Base-by-base conservation (phyloP, 257 asterid species). In the Coffea canephora region DNA sequence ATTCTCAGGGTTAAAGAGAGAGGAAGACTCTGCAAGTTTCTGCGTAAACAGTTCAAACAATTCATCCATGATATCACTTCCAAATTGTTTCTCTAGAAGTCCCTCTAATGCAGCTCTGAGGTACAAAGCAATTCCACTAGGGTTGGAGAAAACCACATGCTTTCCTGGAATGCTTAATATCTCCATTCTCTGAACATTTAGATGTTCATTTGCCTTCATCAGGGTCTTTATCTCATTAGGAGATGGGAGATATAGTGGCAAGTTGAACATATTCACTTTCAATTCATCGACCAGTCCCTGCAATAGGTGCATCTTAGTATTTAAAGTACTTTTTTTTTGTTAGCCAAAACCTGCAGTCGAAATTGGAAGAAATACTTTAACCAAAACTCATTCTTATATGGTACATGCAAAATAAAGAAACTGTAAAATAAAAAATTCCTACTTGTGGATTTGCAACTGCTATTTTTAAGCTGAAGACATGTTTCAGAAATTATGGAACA, bases 181-280 rank as follows among this genome's bases (percentile, higher is more conserved):
- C 72, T 84, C 90, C 74, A 82, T 45, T 69, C 87, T 81, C 74
- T 87, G 84, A 36, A 87, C 69, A 55, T 48, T 72, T 78, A 84
- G 81, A 55, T 52, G 50, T 49, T 78, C 13, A 39, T 57, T 83
- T 31, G 11, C 75, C 67, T 50, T 55, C 2, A 82, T 23, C 34
- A 85, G 67, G 7, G 25, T 82, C 74, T 57, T 82, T 82, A 85
- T 25, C 74, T 87, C 62, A 54, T 66, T 36, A 48, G 79, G 81
- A 16, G 64, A 55, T 59, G 86, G 10, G 31, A 64, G 57, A 57
- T 78, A 82, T n/a, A 21, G 1, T 0, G 83, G 87, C 45, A 87
- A 8, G 78, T 84, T 87, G 87, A 85, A 87, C 7, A 77, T 19
- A 25, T 87, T 86, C 25, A 87, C 75, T 45, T 78, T 69, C 64